Evolutionary conservation across 441 rosid genomes (phyloP), one percentile per base, ranked within the genome.

Genomic region (Geranium incanum): DNA sequence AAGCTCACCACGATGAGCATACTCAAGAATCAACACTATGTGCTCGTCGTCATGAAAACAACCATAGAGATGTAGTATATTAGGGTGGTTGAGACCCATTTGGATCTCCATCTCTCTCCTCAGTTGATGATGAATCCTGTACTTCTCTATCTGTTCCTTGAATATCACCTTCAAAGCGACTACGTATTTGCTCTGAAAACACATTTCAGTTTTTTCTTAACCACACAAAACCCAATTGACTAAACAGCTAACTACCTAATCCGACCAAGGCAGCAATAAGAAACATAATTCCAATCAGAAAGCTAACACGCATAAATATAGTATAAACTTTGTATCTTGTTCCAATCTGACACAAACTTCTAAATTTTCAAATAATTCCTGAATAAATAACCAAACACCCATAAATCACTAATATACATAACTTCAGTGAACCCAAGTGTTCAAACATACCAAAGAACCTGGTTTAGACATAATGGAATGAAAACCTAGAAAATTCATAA

Each of bases 71-170:
- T 92, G 88, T 16, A 94, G 77, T 5, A 92, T 83, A 74, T 92
- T 92, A 0, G 97, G 88, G 69, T 92, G 99, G 12, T 76, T 71
- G 23, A 94, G 86, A 70, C 76, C 81, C 7, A 87, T 28, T 28
- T 81, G 97, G 45, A 94, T 94, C 86, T 90, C 94, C 93, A 92
- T 87, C 73, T 94, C 99, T 77, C 99, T 85, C 80, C 81, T 79
- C 73, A 94, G 66, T 80, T 94, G 97, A 68, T 92, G 89, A 65
- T 89, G 95, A 68, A 92, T 81, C 50, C 72, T 81, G 76, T 94
- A 90, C 79, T 90, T 94, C 73, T 92, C 97, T 33, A 90, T 85
- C 67, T 94, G 97, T 33, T 85, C 89, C 86, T 92, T 92, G 87
- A 88, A 92, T 23, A 94, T 77, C 68, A 94, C 82, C 78, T 94